Base-by-base conservation (phyloP, 23 red algal species). In the Gracilaria caudata region DNA sequence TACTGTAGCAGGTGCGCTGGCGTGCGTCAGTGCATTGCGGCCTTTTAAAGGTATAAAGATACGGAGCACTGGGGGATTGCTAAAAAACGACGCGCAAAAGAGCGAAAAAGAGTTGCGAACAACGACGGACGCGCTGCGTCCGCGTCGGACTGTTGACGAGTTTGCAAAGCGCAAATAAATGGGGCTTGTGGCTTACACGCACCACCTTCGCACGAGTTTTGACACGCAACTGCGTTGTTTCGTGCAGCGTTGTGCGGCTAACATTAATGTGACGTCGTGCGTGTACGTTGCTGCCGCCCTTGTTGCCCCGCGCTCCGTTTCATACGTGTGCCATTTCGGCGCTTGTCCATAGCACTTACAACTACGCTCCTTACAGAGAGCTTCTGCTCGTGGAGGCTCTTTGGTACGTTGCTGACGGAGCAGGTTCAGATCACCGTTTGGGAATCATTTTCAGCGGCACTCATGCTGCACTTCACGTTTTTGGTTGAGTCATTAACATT, bases 181-280 rank as follows among this genome's bases (percentile, higher is more conserved):
- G n/a, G n/a, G n/a, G n/a, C n/a, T 53, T 9, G 6, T 53, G 49
- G 49, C 49, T 53, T 53, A 53, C 49, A 53, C 19, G 49, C 49
- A 16, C 7, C 49, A 16, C 7, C 49, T 53, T 45, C 43, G 4
- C 6, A 45, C 43, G 43, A 45, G 49, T 17, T 9, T 17, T 53
- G 12, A 17, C 57, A 30, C 57, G 57, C 57, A 36, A 53, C 5
- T 66, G 61, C 61, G 61, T 36, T 66, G 61, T 66, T 66, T 29
- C 61, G 29, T 9, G 14, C 61, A 66, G 61, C 61, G 61, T 30
- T 30, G 61, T 30, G 26, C 8, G 29, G 29, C 61, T 35, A 35
- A 66, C 61, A 30, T 66, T 35, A 35, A 66, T 30, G 61, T 66
- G 61, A 66, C 29, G 61, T 36, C 57, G 57, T 24, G 3, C 11